Conservation (phyloP, 768 basidiomycete species). For the Stropharia rugosoannulata region DNA sequence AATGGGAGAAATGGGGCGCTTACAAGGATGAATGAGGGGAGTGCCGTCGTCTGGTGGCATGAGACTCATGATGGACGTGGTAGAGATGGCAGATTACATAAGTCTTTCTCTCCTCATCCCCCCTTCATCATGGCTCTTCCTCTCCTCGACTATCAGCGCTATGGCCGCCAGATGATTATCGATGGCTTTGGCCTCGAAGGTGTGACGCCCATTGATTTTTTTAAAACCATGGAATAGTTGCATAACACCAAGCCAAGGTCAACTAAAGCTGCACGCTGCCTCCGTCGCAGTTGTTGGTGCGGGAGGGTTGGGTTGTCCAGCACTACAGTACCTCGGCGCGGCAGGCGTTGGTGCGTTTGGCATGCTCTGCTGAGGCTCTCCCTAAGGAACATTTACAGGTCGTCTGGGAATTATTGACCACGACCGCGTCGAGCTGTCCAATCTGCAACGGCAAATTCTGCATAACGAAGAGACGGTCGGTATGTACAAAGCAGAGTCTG, state of each 20-base stretch:
- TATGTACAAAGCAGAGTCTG: slow-evolving; percentile 79
- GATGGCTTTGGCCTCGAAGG: slow-evolving; percentile 86
- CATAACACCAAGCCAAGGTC: slow-evolving; percentile 49
- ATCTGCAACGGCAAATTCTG: slow-evolving; percentile 91
- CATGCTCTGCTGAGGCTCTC: not conserved
- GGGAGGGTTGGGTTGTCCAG: slow-evolving; percentile 95
- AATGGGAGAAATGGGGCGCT: not conserved
- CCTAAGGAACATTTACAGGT: slow-evolving; percentile 45
- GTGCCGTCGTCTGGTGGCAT: slow-evolving; percentile 13
- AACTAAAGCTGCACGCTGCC: slow-evolving; percentile 74
- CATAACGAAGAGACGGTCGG: slow-evolving; percentile 78
- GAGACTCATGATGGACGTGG: slow-evolving; percentile 4
- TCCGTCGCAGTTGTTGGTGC: slow-evolving; percentile 90
- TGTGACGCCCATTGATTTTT: slow-evolving; percentile 22
- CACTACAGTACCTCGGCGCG: slow-evolving; percentile 89
- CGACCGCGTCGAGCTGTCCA: slow-evolving; percentile 84
- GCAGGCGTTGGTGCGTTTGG: slow-evolving; percentile 78
- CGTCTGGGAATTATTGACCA: slow-evolving; percentile 86
- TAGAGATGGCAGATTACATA: not conserved
- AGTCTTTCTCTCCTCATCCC: slow-evolving; percentile 1
- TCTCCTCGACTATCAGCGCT: slow-evolving; percentile 78
- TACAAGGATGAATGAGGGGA: slow-evolving; percentile 38
- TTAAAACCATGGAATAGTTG: not conserved
- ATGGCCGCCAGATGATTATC: slow-evolving; percentile 97
- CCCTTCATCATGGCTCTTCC: slow-evolving; percentile 27